A percentile compares a stretch with the other conserved stretches of the same genome.
These are phyloP conservation scores for Chlamydomonas incerta DNA, from an alignment of 139 green algal species.

Conservation along the genomic window DNA sequence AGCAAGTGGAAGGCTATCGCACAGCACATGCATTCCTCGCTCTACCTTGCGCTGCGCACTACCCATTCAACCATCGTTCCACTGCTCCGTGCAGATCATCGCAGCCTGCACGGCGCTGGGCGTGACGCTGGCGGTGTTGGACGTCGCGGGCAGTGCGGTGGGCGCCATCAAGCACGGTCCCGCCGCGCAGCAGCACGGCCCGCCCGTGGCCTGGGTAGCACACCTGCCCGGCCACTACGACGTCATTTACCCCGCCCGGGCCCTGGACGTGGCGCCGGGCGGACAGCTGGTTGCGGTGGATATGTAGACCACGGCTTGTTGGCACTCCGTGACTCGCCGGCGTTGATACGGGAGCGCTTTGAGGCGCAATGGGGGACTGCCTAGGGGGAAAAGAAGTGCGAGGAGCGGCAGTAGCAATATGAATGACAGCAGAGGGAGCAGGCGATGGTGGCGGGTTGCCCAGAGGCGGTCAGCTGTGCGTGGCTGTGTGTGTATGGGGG, in stretches of 20 bases:
- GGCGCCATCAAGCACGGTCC: slow-evolving; percentile 40
- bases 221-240: slow-evolving; percentile 44
- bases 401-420: no score
- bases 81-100: slow-evolving; percentile 17
- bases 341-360: no score
- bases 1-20: no score
- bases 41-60: background rate
- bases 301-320: no score
- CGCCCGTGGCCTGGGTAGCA: slow-evolving; percentile 29
- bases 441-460: no score
- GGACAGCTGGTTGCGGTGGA: background rate
- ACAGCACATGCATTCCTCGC: background rate
- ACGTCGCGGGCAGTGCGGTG: slow-evolving; percentile 31
- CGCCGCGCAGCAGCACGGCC: background rate
- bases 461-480: no score
- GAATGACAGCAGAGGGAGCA: no score
- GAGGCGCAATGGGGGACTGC: no score
- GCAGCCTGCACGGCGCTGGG: slow-evolving; percentile 19
- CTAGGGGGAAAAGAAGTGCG: no score
- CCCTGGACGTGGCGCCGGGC: slow-evolving; percentile 17
- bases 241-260: slow-evolving; percentile 21
- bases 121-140: slow-evolving; percentile 15
- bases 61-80: background rate
- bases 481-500: no score
- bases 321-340: no score